These are phyloP conservation scores for Paramyrothecium sp. DNA, from an alignment of 2,329 filamentous ascomycete species.

Conservation along the genomic window DNA sequence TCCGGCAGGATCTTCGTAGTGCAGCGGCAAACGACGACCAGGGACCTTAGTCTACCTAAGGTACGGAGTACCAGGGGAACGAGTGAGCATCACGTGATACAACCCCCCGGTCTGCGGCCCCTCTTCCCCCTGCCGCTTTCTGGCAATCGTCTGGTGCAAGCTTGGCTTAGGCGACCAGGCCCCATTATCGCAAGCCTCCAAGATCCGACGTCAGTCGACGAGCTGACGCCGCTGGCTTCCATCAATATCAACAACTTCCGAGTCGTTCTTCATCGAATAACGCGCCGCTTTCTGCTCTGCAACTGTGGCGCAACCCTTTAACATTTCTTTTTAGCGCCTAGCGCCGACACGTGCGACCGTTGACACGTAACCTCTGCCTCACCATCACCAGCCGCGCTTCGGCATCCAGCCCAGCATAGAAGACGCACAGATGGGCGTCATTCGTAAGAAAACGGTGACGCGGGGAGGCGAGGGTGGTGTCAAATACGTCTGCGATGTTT, in stretches of 20 bases:
- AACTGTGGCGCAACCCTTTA: conserved; percentile 15
- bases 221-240: conserved; percentile 16
- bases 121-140: background rate
- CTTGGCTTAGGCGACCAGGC: background rate
- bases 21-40: no score
- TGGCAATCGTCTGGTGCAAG: background rate
- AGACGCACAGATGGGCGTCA: conserved; percentile 72
- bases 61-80: no score
- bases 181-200: conserved; percentile 14
- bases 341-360: conserved; percentile 11
- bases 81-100: background rate
- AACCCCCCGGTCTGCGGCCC: background rate
- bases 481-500: conserved; percentile 97
- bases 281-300: conserved; percentile 15
- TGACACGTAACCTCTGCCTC: background rate
- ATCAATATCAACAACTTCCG: conserved; percentile 23
- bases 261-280: conserved; percentile 25
- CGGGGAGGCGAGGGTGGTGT: conserved; percentile 83
- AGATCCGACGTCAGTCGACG: conserved; percentile 14
- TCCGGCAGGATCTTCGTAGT: no score
- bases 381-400: background rate
- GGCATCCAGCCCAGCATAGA: conserved; percentile 10
- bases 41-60: no score
- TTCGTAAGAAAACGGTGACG: conserved; percentile 90
- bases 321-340: conserved; percentile 9